Evolutionary conservation across 2,329 filamentous ascomycete genomes (phyloP).

Genomic region (Pseudogymnoascus sp.): DNA sequence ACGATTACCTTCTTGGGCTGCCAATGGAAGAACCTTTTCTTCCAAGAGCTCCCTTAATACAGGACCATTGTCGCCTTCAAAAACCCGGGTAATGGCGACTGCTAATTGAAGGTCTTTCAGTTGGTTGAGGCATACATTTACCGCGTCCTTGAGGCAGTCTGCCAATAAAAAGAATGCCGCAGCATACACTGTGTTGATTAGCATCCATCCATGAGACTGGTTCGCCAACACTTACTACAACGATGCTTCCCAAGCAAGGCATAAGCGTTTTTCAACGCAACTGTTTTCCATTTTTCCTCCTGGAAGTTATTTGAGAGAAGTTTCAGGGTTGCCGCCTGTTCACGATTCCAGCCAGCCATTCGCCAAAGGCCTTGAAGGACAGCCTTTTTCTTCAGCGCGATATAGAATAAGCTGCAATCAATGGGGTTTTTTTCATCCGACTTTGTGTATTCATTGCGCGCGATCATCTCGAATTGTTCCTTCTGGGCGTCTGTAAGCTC

Average conservation of each 20-base stretch:
- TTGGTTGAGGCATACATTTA: constrained; percentile 79
- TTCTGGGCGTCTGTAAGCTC: constrained; percentile 38
- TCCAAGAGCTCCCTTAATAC: constrained; percentile 67
- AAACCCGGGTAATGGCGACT: constrained; percentile 78
- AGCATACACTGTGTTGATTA: constrained; percentile 62
- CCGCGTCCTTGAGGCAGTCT: constrained; percentile 75
- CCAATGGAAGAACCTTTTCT: constrained; percentile 70
- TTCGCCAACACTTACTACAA: constrained; percentile 53
- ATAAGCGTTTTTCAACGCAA: constrained; percentile 93
- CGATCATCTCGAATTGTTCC: constrained; percentile 80
- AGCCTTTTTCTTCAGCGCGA: constrained; percentile 84
- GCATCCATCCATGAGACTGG: background rate
- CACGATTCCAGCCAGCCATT: constrained; percentile 82
- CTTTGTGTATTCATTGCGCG: constrained; percentile 87
- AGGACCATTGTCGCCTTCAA: constrained; percentile 75
- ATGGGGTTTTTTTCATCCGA: constrained; percentile 82
- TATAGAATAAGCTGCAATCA: constrained; percentile 84
- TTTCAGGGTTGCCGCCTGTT: constrained; percentile 72
- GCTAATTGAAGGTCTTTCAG: constrained; percentile 85
- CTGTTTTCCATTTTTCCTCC: constrained; percentile 78
- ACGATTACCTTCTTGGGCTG: constrained; percentile 74
- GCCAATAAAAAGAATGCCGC: constrained; percentile 93
- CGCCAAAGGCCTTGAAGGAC: constrained; percentile 89
- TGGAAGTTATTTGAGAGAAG: constrained; percentile 87
- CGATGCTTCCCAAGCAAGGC: constrained; percentile 83